phyloP scores from a whole-genome alignment of 108 stramenopile species.

The Chaetoceros muelleri region DNA sequence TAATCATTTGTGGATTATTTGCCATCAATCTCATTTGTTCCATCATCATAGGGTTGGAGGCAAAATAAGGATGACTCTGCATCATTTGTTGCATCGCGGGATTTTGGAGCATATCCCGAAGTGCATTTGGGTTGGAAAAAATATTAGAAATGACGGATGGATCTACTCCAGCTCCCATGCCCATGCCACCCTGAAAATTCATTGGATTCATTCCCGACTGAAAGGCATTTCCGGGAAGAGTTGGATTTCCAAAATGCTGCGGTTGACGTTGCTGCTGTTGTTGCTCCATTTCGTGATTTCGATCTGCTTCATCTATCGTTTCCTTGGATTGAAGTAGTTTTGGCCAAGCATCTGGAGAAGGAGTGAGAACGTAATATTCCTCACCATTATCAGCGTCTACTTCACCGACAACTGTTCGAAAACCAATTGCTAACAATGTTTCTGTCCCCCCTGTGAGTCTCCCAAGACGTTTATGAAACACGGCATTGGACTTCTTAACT shows the following conservation, averaged over 20 bases:
- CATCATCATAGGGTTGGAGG: conserved; percentile 48
- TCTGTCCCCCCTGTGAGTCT: conserved; percentile 39
- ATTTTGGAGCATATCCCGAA: conserved; percentile 20
- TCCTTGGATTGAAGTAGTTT: conserved; percentile 32
- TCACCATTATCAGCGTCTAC: conserved; percentile 14
- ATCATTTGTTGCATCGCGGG: conserved; percentile 78
- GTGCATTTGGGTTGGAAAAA: background rate
- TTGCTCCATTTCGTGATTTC: conserved; percentile 8
- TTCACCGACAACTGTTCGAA: conserved; percentile 18
- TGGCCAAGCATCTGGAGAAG: conserved; percentile 64
- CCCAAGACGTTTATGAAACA: conserved; percentile 60
- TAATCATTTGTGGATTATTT: conserved; percentile 59
- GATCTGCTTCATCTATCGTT: conserved; percentile 22
- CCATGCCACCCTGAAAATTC: background rate
- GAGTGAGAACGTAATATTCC: conserved; percentile 40
- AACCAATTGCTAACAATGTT: conserved; percentile 44
- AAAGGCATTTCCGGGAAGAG: background rate
- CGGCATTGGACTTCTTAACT: conserved; percentile 61
- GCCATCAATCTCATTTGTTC: conserved; percentile 35
- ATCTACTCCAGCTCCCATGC: background rate
- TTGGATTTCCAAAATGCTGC: conserved; percentile 1
- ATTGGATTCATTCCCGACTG: background rate
- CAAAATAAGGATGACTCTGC: conserved; percentile 57
- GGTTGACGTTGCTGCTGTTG: conserved; percentile 6
- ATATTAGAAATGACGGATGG: background rate